Base-by-base conservation (phyloP, 352 stramenopile genomes). In the Pythium oligandrum region DNA sequence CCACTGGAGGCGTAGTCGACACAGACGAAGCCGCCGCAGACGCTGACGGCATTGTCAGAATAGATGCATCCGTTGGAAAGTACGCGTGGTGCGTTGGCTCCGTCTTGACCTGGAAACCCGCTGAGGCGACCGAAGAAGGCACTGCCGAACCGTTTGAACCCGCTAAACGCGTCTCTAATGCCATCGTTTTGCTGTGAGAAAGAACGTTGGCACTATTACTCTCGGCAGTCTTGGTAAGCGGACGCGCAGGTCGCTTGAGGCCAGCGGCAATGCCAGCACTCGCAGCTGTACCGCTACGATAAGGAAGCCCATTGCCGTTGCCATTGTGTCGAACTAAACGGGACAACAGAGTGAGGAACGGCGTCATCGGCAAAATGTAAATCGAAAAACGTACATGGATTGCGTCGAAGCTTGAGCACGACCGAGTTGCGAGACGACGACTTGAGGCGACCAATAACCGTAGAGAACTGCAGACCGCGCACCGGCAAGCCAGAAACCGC, bases 391-490 rank as follows among this genome's bases (percentile, higher is more conserved):
- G 57, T 83, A 90, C 79, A 90, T 57, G 80, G 80, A 71, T 90
- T 90, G 43, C 80, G 66, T 51, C 80, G 77, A 37, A 90, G 66
- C 54, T 88, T 88, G 40, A 90, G 73, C 59, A 90, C 78, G 47
- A 90, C 80, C 11, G 80, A 90, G 62, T 83, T 90, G 40, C 80
- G 73, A 7, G 80, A 86, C 38, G 75, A 88, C 38, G 80, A 90
- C 53, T 90, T 90, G 39, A 90, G 71, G 1, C 78, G 70, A 2
- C 80, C 80, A 54, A 90, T 90, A 26, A 90, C 78, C 3, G 77
- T 90, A n/a, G 76, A 88, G 53, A 90, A 90, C 54, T 90, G 80
- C 4, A 90, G 72, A n/a, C 78, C 80, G 52, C 78, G 77, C 40
- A 90, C 80, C 0, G 80, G 77, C 8, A 90, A 44, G 0, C 80